These are phyloP conservation scores for Nitzschia putrida DNA, from an alignment of 108 stramenopile species.

Conservation along the genomic window DNA sequence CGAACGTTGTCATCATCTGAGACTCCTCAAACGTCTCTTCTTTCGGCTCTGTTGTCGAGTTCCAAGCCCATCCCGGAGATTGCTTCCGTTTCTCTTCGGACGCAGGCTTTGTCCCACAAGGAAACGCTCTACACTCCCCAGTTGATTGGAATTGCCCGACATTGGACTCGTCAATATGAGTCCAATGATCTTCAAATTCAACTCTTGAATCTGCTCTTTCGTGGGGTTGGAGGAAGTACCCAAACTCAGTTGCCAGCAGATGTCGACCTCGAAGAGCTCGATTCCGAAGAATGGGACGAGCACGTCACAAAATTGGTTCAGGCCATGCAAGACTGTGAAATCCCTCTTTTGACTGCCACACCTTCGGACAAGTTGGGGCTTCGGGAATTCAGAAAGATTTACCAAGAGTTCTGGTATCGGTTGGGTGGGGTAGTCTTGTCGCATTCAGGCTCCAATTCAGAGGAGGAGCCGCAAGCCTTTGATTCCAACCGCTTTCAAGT, in stretches of 20 bases:
- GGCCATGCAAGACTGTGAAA: constrained; percentile 65
- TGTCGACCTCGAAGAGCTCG: constrained; percentile 66
- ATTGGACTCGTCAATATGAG: constrained; percentile 43
- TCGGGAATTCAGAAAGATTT: constrained; percentile 63
- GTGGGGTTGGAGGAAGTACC: constrained; percentile 68
- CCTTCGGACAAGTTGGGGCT: constrained; percentile 28
- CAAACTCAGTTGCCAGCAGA: constrained; percentile 38
- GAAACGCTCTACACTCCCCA: constrained; percentile 22
- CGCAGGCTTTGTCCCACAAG: neutral
- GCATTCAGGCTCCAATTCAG: constrained; percentile 13
- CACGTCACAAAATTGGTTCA: constrained; percentile 71
- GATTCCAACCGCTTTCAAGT: constrained; percentile 61
- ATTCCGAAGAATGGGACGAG: constrained; percentile 67
- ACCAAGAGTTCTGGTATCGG: constrained; percentile 78
- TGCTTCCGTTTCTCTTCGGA: neutral
- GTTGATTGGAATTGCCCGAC: constrained; percentile 46
- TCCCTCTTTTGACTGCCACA: constrained; percentile 52
- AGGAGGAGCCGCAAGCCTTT: constrained; percentile 7
- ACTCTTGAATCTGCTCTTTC: constrained; percentile 79
- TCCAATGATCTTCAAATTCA: constrained; percentile 60
- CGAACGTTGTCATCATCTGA: constrained; percentile 30
- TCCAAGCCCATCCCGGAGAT: constrained; percentile 42
- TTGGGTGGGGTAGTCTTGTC: constrained; percentile 62
- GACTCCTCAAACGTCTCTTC: constrained; percentile 41
- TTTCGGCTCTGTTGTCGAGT: constrained; percentile 52